These are phyloP conservation scores for Picea sitchensis DNA, from an alignment of 75 land plant genomes.

Conservation along the genomic window DNA sequence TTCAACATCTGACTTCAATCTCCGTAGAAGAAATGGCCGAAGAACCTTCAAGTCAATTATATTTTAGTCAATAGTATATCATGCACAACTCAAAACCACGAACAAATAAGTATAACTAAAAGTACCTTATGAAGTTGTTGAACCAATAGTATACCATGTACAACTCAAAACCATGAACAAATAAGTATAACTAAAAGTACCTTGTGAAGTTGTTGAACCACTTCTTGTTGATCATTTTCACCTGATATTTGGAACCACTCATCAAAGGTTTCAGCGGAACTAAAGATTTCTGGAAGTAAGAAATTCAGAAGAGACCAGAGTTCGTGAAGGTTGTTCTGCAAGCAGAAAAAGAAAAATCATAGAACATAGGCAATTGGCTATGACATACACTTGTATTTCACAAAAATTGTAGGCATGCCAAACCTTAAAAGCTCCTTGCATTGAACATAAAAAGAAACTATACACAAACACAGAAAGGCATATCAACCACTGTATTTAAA, in stretches of 20 bases:
- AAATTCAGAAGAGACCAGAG: conserved; percentile 97
- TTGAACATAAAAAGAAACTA: too few species aligned
- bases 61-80: not conserved
- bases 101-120: not conserved
- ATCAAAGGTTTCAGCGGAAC: conserved; percentile 99
- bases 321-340: conserved; percentile 97
- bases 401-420: too few species aligned
- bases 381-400: not conserved
- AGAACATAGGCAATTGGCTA: not conserved
- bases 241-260: conserved; percentile 99
- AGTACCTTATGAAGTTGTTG: conserved; percentile 98
- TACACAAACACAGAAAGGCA: not conserved
- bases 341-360: not conserved
- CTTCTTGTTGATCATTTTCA: conserved; percentile 99
- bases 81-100: not conserved
- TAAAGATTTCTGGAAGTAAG: conserved; percentile 94
- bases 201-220: conserved; percentile 99
- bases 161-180: not conserved
- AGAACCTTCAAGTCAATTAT: conserved; percentile 55
- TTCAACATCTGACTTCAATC: conserved; percentile 98
- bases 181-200: conserved; percentile 20
- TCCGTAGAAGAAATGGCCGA: conserved; percentile 90
- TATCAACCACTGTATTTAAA: not conserved
- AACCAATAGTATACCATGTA: conserved; percentile 25
- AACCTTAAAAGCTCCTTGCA: too few species aligned